phyloP scores from a whole-genome alignment of 1,284 basidiomycete species.

The Apiotrichum gracile region DNA sequence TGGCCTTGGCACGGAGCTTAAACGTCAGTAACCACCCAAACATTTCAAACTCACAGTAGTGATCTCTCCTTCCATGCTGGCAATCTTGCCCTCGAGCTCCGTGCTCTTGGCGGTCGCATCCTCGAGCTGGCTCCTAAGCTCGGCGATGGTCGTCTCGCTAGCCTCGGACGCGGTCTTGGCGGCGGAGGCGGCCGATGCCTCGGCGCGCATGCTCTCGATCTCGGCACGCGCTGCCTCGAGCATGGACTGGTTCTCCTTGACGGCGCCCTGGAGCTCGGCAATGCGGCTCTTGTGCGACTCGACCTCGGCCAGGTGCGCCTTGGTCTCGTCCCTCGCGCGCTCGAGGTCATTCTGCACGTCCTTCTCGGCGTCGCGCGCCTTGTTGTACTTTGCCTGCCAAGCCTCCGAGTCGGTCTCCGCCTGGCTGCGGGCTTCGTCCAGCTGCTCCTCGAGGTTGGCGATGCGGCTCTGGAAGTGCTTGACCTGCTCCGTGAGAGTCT shows the following conservation, averaged over 20 bases:
- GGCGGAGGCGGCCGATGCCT: constrained; percentile 51
- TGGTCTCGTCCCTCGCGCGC: constrained; percentile 58
- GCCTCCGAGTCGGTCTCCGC: constrained; percentile 68
- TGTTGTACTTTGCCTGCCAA: constrained; percentile 60
- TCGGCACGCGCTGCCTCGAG: constrained; percentile 88
- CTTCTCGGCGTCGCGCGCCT: constrained; percentile 72
- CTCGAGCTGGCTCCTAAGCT: constrained; percentile 77
- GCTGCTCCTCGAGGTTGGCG: constrained; percentile 68
- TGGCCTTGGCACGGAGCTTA: not conserved
- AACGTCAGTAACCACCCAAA: not conserved
- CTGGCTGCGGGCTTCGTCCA: constrained; percentile 68
- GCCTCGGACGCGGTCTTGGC: constrained; percentile 32
- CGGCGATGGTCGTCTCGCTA: constrained; percentile 62
- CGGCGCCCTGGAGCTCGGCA: constrained; percentile 78
- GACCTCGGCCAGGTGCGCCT: constrained; percentile 61
- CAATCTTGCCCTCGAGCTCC: constrained; percentile 23
- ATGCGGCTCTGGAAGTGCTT: constrained; percentile 76
- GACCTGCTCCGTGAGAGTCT: constrained; percentile 78
- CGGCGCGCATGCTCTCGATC: constrained; percentile 72
- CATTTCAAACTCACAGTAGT: constrained; percentile 18
- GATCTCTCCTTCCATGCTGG: constrained; percentile 29
- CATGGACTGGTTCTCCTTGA: constrained; percentile 79
- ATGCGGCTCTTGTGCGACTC: constrained; percentile 58
- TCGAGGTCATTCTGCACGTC: constrained; percentile 61
- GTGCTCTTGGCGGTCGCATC: constrained; percentile 60